Evolutionary conservation across 2,329 filamentous ascomycete species (phyloP).

Genomic region (Alternaria triticina): DNA sequence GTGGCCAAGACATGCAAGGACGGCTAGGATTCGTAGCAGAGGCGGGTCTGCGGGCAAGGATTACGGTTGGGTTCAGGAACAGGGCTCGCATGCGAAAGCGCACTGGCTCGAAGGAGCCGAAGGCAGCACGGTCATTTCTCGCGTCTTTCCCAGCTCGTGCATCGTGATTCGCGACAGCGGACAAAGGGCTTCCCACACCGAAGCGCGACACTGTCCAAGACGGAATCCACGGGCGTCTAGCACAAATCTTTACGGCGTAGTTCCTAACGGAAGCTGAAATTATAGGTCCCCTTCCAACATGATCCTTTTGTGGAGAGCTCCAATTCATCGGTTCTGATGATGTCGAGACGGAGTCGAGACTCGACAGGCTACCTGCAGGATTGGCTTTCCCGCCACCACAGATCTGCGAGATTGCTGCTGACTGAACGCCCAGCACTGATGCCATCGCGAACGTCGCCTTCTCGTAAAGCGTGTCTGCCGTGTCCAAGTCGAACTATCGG

Average conservation of each 20-base stretch:
- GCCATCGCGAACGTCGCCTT: not conserved
- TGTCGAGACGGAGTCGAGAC: slow-evolving; percentile 3
- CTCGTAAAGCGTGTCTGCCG: not conserved
- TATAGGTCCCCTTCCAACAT: slow-evolving; percentile 1
- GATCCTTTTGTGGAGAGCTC: not conserved
- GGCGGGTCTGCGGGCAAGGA: slow-evolving; percentile 28
- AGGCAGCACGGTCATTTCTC: slow-evolving; percentile 7
- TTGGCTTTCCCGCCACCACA: slow-evolving; percentile 5
- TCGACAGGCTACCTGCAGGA: not conserved
- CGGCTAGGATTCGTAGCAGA: slow-evolving; percentile 26
- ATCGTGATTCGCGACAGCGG: slow-evolving; percentile 23
- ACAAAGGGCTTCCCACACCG: slow-evolving; percentile 12
- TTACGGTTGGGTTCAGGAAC: slow-evolving; percentile 35
- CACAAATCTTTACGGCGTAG: slow-evolving; percentile 5
- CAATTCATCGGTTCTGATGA: slow-evolving; percentile 1
- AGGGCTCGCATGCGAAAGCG: slow-evolving; percentile 19
- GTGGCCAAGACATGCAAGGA: slow-evolving; percentile 29
- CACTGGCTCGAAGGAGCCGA: slow-evolving; percentile 28
- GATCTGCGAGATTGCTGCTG: slow-evolving; percentile 1
- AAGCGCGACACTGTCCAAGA: slow-evolving; percentile 3
- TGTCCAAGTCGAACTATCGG: not conserved
- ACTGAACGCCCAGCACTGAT: not conserved
- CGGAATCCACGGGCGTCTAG: slow-evolving; percentile 3
- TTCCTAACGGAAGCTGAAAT: not conserved
- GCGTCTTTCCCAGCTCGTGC: slow-evolving; percentile 9